phyloP scores from a whole-genome alignment of 225 moss, liverwort and hornwort genomes.

The Sphagnum contortum region DNA sequence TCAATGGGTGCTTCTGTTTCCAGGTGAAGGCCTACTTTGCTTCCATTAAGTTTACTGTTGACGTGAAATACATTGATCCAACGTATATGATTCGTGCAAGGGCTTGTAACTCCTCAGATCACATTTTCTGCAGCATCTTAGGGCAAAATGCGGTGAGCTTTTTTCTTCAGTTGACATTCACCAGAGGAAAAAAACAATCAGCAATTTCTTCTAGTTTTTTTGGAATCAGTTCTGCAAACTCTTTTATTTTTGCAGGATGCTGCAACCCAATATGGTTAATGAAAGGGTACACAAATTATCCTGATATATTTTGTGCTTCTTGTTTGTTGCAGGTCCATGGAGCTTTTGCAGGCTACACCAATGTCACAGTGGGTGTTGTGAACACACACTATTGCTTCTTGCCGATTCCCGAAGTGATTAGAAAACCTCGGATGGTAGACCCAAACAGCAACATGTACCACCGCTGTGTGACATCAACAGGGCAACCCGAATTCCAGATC shows the following conservation, averaged over 20 bases:
- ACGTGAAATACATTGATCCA: conserved; percentile 85
- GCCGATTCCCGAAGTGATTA: conserved; percentile 73
- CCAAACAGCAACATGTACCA: conserved; percentile 96
- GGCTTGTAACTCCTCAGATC: conserved; percentile 79
- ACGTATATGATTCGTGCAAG: conserved; percentile 95
- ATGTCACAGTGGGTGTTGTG: conserved; percentile 77
- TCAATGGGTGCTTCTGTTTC: too few relatives aligned
- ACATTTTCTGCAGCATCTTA: conserved; percentile 81
- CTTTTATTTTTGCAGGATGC: neutral
- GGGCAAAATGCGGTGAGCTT: conserved; percentile 84
- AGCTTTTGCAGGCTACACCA: conserved; percentile 87
- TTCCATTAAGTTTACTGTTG: conserved; percentile 43
- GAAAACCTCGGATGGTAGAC: conserved; percentile 57
- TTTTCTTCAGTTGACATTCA: neutral
- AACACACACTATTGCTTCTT: conserved; percentile 89
- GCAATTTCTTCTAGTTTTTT: neutral
- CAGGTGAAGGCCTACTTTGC: conserved; percentile 78
- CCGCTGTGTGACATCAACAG: conserved; percentile 67
- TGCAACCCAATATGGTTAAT: neutral
- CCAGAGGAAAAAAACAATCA: neutral
- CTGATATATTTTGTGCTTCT: too few relatives aligned
- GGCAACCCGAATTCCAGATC: conserved; percentile 55
- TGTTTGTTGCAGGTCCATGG: conserved; percentile 56
- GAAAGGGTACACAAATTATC: neutral
- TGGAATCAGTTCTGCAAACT: neutral